Conservation (phyloP, 306 rosid species). For the Lagenaria siceraria region DNA sequence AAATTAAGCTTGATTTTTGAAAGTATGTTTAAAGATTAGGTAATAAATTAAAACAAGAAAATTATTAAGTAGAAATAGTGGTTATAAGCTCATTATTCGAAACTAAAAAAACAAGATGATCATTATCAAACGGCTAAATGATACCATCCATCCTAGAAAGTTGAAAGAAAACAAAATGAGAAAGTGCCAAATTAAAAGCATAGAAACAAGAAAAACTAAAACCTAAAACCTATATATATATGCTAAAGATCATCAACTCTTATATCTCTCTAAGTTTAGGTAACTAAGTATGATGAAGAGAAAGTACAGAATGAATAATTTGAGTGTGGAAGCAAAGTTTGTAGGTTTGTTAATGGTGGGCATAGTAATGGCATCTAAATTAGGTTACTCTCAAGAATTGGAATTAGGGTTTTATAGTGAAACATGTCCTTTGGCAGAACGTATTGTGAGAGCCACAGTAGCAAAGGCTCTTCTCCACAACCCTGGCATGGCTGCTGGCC, state of each 20-base stretch:
- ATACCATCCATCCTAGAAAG: too few species aligned
- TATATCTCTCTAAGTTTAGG: too few species aligned
- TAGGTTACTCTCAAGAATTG: neutral
- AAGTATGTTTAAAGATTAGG: too few species aligned
- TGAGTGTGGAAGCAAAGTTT: neutral
- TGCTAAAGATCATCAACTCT: neutral
- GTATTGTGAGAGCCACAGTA: neutral
- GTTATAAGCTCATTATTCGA: too few species aligned
- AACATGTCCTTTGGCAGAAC: neutral
- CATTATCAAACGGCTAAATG: too few species aligned
- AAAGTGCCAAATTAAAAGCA: neutral
- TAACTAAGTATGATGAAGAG: too few species aligned
- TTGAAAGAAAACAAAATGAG: neutral
- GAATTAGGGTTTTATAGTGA: neutral
- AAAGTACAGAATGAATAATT: neutral
- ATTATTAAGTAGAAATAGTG: too few species aligned
- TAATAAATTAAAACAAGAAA: too few species aligned
- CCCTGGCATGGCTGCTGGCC: constrained; percentile 5
- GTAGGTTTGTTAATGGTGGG: neutral
- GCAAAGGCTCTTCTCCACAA: neutral
- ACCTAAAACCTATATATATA: neutral
- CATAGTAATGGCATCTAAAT: neutral
- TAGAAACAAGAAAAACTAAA: neutral
- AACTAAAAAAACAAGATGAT: too few species aligned
- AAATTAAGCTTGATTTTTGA: too few species aligned